Conservation (phyloP, 2,329 filamentous ascomycete genomes). For the Scortechinia acanthostroma region DNA sequence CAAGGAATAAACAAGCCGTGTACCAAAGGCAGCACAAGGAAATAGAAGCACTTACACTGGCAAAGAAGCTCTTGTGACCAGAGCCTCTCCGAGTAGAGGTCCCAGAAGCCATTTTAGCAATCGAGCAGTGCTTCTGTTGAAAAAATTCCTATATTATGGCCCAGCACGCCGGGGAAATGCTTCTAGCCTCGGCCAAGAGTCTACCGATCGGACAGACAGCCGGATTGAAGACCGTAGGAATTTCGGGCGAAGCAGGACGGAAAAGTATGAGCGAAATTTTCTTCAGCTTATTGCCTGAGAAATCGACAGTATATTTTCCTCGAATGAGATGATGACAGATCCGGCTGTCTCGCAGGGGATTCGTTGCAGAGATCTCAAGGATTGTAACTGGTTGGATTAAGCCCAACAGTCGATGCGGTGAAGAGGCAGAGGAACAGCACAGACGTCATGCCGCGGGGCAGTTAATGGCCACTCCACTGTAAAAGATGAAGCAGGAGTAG, state of each 20-base stretch:
- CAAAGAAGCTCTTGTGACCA: slow-evolving; percentile 22
- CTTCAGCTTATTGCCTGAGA: no score
- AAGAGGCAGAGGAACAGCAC: slow-evolving; percentile 10
- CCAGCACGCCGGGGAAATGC: no score
- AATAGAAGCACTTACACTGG: slow-evolving; percentile 17
- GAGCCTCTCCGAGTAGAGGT: slow-evolving; percentile 15
- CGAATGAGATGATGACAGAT: no score
- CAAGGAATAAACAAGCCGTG: slow-evolving; percentile 1
- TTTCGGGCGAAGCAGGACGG: no score
- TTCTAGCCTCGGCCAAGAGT: not conserved
- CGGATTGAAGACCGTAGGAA: slow-evolving; percentile 7
- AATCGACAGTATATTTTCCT: no score
- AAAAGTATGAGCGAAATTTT: no score
- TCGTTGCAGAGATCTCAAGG: slow-evolving; percentile 1
- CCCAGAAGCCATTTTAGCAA: slow-evolving; percentile 18
- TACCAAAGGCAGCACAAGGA: slow-evolving; percentile 3
- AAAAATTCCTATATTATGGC: no score
- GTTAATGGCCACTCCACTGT: slow-evolving; percentile 3
- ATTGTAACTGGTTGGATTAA: no score
- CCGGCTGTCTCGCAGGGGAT: slow-evolving; percentile 8
- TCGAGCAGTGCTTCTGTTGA: no score
- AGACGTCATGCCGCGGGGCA: slow-evolving; percentile 10
- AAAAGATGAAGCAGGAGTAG: no score
- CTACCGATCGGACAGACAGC: slow-evolving; percentile 3
- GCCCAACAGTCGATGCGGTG: slow-evolving; percentile 11